phyloP scores from a whole-genome alignment of 2,329 filamentous ascomycete genomes.

The Didymella lethalis region DNA sequence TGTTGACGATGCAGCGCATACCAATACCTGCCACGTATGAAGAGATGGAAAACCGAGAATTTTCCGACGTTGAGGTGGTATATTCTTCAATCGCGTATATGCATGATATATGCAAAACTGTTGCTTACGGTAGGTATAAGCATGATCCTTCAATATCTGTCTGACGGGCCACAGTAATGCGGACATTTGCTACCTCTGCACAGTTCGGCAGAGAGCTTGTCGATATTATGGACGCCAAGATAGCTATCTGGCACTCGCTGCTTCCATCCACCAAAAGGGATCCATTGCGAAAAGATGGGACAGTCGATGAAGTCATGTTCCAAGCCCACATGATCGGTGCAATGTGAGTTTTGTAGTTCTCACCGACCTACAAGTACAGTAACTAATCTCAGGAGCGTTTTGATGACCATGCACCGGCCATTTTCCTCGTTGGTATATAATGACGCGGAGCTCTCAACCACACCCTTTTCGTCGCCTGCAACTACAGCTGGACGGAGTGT shows the following conservation, averaged over 20 bases:
- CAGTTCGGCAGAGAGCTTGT: conserved; percentile 60
- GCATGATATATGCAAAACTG: conserved; percentile 76
- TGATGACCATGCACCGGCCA: conserved; percentile 52
- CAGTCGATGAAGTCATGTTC: conserved; percentile 87
- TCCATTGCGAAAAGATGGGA: conserved; percentile 71
- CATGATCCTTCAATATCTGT: background rate
- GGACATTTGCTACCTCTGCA: conserved; percentile 40
- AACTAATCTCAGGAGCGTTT: conserved; percentile 26
- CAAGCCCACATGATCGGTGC: conserved; percentile 81
- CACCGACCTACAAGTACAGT: conserved; percentile 3
- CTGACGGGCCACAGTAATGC: conserved; percentile 56
- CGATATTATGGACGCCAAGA: conserved; percentile 70
- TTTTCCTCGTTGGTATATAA: conserved; percentile 47
- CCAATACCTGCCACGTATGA: conserved; percentile 61
- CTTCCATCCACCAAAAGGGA: conserved; percentile 76
- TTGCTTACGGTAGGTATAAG: conserved; percentile 62
- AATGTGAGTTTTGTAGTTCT: conserved; percentile 35
- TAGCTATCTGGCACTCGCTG: conserved; percentile 78
- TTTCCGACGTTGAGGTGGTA: conserved; percentile 71
- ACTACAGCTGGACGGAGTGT: conserved; percentile 52
- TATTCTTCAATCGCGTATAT: conserved; percentile 88
- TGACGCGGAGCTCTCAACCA: conserved; percentile 49
- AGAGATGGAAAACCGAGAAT: conserved; percentile 77
- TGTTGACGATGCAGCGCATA: conserved; percentile 37
- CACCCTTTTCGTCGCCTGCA: conserved; percentile 67